These are phyloP conservation scores for Anacardium occidentale DNA, from an alignment of 345 rosid species.

Conservation along the genomic window DNA sequence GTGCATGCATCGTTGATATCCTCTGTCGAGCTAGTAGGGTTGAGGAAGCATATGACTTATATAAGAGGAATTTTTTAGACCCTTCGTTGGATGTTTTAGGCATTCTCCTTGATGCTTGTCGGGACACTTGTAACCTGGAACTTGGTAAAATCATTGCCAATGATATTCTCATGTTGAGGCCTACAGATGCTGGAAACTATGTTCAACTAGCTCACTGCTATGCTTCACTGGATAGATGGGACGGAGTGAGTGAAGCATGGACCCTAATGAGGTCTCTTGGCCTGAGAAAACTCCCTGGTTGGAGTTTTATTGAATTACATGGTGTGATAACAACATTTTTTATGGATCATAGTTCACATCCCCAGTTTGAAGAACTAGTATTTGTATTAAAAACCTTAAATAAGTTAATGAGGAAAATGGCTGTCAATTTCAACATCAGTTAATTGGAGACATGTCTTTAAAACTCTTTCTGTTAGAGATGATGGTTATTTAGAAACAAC, in stretches of 20 bases:
- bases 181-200: constrained; percentile 46
- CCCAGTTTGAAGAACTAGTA: constrained; percentile 40
- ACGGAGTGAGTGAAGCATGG: constrained; percentile 48
- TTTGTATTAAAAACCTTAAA: constrained; percentile 32
- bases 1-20: constrained; percentile 60
- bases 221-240: constrained; percentile 61
- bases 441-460: background rate
- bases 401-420: constrained; percentile 36
- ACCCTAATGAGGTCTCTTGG: constrained; percentile 51
- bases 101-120: constrained; percentile 55
- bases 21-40: constrained; percentile 56
- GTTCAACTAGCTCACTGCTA: constrained; percentile 57
- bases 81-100: constrained; percentile 47
- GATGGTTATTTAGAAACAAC: background rate
- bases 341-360: constrained; percentile 45
- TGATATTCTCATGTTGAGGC: constrained; percentile 39
- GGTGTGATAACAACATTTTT: constrained; percentile 46
- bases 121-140: constrained; percentile 33
- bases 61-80: constrained; percentile 39
- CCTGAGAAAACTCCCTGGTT: constrained; percentile 57
- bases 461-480: background rate
- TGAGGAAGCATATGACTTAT: constrained; percentile 55
- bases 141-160: constrained; percentile 37
- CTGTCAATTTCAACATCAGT: constrained; percentile 5
- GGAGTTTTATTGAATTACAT: constrained; percentile 55